Percentiles rank a stretch among this genome's conserved stretches.
These are phyloP conservation scores for Thermochaetoides thermophila DNA, from an alignment of 495 filamentous ascomycete genomes.

Conservation along the genomic window DNA sequence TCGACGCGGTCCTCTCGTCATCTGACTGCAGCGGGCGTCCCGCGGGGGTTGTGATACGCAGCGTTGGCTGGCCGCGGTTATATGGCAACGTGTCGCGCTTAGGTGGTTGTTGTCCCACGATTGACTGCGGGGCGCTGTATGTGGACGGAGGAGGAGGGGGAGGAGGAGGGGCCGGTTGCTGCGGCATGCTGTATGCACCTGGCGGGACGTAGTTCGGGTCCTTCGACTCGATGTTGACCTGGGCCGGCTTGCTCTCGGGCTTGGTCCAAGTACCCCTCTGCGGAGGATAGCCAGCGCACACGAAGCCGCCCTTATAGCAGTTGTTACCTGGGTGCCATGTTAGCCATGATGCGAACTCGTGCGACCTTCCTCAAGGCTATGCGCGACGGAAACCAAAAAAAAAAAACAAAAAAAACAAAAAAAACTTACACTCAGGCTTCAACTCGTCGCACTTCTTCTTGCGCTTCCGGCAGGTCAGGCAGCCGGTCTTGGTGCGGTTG, in stretches of 20 bases:
- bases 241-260: slow-evolving; percentile 41
- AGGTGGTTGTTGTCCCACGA: slow-evolving; percentile 14
- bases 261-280: slow-evolving; percentile 53
- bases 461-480: slow-evolving; percentile 80
- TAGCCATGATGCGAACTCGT: too few relatives aligned
- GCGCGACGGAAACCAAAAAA: too few relatives aligned
- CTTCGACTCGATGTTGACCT: slow-evolving; percentile 76
- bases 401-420: neutral
- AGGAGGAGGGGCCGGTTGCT: slow-evolving; percentile 23
- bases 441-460: slow-evolving; percentile 99
- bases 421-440: slow-evolving; percentile 72
- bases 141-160: too few relatives aligned
- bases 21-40: slow-evolving; percentile 32
- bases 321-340: slow-evolving; percentile 94
- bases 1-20: slow-evolving; percentile 34
- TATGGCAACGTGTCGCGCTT: slow-evolving; percentile 35
- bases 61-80: slow-evolving; percentile 36
- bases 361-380: too few relatives aligned
- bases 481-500: slow-evolving; percentile 94
- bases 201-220: slow-evolving; percentile 48
- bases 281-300: slow-evolving; percentile 81
- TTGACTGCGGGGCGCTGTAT: slow-evolving; percentile 13
- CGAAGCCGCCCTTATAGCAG: slow-evolving; percentile 79
- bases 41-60: slow-evolving; percentile 42
- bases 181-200: slow-evolving; percentile 41